A percentile compares a stretch with the other conserved stretches of the same genome.
Conservation (phyloP, 495 filamentous ascomycete genomes). For the Trichocladium uniseriatum region DNA sequence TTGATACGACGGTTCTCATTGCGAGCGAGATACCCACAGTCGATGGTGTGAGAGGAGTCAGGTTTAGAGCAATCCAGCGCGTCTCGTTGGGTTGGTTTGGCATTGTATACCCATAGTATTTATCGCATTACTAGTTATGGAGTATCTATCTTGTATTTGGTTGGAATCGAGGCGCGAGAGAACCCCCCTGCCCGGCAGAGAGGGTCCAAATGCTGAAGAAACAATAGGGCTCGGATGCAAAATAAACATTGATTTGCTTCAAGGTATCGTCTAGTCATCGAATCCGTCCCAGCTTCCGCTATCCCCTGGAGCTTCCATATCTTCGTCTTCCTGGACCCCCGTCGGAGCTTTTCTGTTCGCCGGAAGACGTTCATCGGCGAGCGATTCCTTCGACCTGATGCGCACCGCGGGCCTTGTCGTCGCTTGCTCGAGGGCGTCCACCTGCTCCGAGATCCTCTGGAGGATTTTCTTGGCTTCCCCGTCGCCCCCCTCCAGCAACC, state of each 20-base stretch:
- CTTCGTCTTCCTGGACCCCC: constrained; percentile 31
- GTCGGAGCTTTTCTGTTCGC: constrained; percentile 32
- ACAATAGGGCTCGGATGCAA: too few relatives aligned
- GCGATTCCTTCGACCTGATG: constrained; percentile 56
- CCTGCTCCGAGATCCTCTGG: constrained; percentile 25
- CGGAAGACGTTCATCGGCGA: constrained; percentile 66
- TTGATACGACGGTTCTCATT: not conserved
- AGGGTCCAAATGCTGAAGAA: too few relatives aligned
- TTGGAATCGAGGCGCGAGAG: not conserved
- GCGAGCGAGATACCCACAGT: not conserved
- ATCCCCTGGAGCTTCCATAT: constrained; percentile 13
- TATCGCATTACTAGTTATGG: not conserved
- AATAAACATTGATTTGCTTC: not conserved
- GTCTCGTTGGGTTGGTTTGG: not conserved
- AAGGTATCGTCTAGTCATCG: constrained; percentile 38
- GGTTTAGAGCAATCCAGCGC: not conserved
- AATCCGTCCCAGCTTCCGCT: constrained; percentile 65
- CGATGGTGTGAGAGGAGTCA: not conserved
- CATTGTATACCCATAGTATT: not conserved
- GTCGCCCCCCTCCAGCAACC: constrained; percentile 41
- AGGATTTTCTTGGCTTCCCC: constrained; percentile 29
- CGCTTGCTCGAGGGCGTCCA: constrained; percentile 35
- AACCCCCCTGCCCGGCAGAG: not conserved
- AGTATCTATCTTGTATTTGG: not conserved
- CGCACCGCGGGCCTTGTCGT: constrained; percentile 66